Evolutionary conservation across 2,329 filamentous ascomycete genomes (phyloP).

Genomic region (Tolypocladium album): DNA sequence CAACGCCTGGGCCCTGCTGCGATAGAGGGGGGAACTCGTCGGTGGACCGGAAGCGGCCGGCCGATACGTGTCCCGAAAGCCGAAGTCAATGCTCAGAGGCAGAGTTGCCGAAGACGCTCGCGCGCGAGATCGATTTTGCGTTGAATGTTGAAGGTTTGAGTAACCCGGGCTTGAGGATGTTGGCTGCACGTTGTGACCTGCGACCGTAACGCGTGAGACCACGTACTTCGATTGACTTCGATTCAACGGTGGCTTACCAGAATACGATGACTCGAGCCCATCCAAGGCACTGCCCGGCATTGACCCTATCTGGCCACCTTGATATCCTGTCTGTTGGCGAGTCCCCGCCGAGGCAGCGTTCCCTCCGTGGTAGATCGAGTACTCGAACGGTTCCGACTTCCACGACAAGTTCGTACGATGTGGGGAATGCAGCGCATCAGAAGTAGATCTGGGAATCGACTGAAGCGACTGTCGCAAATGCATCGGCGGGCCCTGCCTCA

Average conservation of each 20-base stretch:
- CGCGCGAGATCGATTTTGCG: constrained; percentile 33
- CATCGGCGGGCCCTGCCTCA: constrained; percentile 45
- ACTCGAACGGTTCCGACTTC: constrained; percentile 51
- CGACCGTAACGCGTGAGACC: not conserved
- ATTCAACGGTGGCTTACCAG: constrained; percentile 27
- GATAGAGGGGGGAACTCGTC: not conserved
- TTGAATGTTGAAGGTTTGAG: constrained; percentile 26
- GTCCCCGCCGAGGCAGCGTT: constrained; percentile 33
- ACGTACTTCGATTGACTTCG: not conserved
- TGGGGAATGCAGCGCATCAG: constrained; percentile 48
- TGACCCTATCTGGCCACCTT: constrained; percentile 30
- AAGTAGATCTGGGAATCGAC: constrained; percentile 43
- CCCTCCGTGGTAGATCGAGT: constrained; percentile 37
- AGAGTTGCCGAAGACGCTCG: constrained; percentile 38
- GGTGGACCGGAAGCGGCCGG: constrained; percentile 11
- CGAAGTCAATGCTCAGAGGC: constrained; percentile 32
- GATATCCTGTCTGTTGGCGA: constrained; percentile 39
- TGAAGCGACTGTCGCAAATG: constrained; percentile 49
- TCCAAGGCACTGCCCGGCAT: constrained; percentile 23
- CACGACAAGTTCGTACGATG: constrained; percentile 51
- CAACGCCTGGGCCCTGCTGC: not conserved
- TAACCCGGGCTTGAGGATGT: constrained; percentile 32
- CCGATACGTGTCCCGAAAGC: constrained; percentile 21
- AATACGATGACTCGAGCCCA: constrained; percentile 42
- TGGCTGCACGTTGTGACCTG: constrained; percentile 3